phyloP scores from a whole-genome alignment of 129 eudicot species.

The sunflower (Helianthus annuus) region DNA sequence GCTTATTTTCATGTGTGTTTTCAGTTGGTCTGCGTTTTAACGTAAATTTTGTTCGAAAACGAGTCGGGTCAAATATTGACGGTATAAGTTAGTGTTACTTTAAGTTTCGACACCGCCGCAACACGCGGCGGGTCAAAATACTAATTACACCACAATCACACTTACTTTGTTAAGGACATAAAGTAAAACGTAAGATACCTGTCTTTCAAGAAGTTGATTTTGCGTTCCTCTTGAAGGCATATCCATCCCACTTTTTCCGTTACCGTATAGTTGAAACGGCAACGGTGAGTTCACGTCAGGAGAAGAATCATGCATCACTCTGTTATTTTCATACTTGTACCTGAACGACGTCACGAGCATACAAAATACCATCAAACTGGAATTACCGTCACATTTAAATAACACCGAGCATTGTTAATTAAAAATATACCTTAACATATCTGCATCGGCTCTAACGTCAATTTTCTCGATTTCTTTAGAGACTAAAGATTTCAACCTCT shows the following conservation, averaged over 20 bases:
- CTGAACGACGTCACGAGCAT: slow-evolving; percentile 30
- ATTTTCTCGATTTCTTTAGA: slow-evolving; percentile 85
- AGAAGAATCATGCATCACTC: slow-evolving; percentile 87
- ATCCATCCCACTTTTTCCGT: slow-evolving; percentile 72
- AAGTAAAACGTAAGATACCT: slow-evolving; percentile 46
- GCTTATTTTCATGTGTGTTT: too few species aligned
- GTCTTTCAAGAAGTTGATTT: slow-evolving; percentile 99
- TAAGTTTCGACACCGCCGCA: too few species aligned
- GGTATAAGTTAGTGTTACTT: too few species aligned
- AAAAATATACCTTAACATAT: slow-evolving; percentile 65
- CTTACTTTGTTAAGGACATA: slow-evolving; percentile 9
- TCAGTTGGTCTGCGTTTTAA: too few species aligned
- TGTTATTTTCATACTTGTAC: slow-evolving; percentile 92
- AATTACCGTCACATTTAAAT: not conserved
- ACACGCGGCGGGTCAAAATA: too few species aligned
- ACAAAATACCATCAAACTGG: slow-evolving; percentile 6
- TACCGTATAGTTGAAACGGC: slow-evolving; percentile 84
- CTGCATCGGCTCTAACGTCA: slow-evolving; percentile 97
- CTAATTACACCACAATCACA: not conserved
- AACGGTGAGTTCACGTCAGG: slow-evolving; percentile 85
- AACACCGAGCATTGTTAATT: not conserved
- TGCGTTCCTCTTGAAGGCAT: slow-evolving; percentile 86
- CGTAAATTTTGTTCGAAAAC: too few species aligned
- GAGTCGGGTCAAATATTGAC: too few species aligned
- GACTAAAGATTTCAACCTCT: slow-evolving; percentile 61